These are phyloP conservation scores for Bocquillonia castaneifolia DNA, from an alignment of 441 rosid species.

Conservation along the genomic window DNA sequence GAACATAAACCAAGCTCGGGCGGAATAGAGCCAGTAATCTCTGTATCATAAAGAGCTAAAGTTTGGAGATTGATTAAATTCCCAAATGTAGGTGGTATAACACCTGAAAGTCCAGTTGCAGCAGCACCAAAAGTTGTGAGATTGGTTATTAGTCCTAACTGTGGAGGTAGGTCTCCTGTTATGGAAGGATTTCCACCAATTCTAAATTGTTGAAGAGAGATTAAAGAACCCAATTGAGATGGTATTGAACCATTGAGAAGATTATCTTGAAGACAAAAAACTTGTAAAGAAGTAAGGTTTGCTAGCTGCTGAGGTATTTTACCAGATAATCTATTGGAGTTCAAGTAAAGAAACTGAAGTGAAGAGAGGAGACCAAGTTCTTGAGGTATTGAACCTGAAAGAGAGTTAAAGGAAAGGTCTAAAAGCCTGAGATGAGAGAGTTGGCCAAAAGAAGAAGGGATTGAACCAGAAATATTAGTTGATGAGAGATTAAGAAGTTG, in stretches of 20 bases:
- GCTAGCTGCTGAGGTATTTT: conserved; percentile 62
- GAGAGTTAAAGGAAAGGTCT: conserved; percentile 90
- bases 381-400: conserved; percentile 60
- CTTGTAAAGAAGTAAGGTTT: conserved; percentile 58
- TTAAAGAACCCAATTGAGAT: conserved; percentile 65
- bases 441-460: conserved; percentile 71
- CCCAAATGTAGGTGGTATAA: conserved; percentile 75
- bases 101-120: conserved; percentile 75
- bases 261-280: conserved; percentile 82
- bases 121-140: conserved; percentile 88
- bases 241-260: conserved; percentile 78
- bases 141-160: conserved; percentile 64
- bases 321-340: conserved; percentile 72
- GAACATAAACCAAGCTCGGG: conserved; percentile 70
- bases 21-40: conserved; percentile 65
- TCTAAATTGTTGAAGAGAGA: conserved; percentile 74
- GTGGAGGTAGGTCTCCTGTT: conserved; percentile 67
- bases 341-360: conserved; percentile 78
- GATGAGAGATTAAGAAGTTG: conserved; percentile 91
- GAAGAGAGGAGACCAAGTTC: conserved; percentile 68
- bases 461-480: conserved; percentile 73
- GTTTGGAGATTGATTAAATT: conserved; percentile 78
- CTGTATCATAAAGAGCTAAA: conserved; percentile 81
- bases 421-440: conserved; percentile 63
- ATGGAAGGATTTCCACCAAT: conserved; percentile 81